Conservation (phyloP, 345 rosid species). For the Populus tremula region DNA sequence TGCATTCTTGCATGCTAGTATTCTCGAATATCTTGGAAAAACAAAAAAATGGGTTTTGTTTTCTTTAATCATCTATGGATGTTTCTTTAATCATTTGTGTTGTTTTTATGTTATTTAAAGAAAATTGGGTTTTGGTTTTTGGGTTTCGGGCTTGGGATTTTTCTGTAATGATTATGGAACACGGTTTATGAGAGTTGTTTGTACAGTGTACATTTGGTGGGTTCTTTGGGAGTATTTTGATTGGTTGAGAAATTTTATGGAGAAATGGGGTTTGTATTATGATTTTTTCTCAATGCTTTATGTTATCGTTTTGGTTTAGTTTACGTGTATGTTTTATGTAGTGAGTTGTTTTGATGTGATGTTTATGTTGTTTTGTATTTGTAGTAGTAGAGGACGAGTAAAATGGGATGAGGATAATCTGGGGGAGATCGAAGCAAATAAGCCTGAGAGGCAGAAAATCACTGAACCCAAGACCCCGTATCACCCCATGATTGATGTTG, state of each 20-base stretch:
- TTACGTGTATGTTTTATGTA: neutral
- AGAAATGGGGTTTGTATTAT: neutral
- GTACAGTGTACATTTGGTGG: neutral
- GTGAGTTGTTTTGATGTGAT: neutral
- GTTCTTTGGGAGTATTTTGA: neutral
- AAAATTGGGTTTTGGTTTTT: neutral
- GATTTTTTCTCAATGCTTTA: neutral
- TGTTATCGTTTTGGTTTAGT: neutral
- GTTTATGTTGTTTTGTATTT: neutral
- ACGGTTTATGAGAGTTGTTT: neutral
- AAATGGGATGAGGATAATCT: conserved; percentile 85
- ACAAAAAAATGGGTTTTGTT: neutral
- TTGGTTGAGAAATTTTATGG: neutral
- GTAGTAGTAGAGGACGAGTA: conserved; percentile 56
- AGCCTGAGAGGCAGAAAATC: conserved; percentile 94
- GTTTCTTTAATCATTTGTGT: no score
- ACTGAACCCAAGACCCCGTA: conserved; percentile 98
- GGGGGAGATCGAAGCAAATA: conserved; percentile 90
- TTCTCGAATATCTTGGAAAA: neutral
- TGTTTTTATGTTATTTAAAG: neutral
- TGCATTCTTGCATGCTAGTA: neutral
- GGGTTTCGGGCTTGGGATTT: neutral
- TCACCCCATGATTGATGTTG: conserved; percentile 79
- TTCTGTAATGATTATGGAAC: neutral
- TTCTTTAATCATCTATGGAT: neutral